Conservation (phyloP, 192 early-diverging fungal species). For the Umbelopsis sp. region DNA sequence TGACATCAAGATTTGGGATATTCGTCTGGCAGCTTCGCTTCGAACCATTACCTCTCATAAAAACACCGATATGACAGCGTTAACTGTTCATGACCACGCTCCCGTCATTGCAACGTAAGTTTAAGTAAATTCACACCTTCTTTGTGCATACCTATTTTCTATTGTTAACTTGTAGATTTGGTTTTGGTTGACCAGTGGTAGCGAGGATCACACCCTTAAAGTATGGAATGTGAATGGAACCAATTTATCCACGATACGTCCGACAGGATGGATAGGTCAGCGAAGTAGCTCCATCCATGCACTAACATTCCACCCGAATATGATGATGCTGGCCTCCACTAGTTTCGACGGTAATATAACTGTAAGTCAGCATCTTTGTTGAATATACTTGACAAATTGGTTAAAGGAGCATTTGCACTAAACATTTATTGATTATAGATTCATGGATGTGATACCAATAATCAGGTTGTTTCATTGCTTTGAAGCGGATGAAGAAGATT, state of each 20-base stretch:
- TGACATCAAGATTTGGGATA: constrained; percentile 65
- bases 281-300: constrained; percentile 51
- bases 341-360: constrained; percentile 47
- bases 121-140: background rate
- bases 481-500: background rate
- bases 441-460: constrained; percentile 23
- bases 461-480: constrained; percentile 7
- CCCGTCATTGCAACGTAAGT: constrained; percentile 61
- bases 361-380: constrained; percentile 18
- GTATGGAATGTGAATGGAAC: constrained; percentile 59
- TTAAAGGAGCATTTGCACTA: no score
- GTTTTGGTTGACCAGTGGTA: constrained; percentile 18
- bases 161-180: no score
- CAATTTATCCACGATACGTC: constrained; percentile 45
- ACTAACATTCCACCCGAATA: constrained; percentile 70
- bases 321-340: constrained; percentile 56
- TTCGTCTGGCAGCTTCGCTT: constrained; percentile 46
- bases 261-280: constrained; percentile 62
- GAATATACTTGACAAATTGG: no score
- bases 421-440: background rate
- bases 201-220: constrained; percentile 51
- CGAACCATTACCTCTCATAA: constrained; percentile 45
- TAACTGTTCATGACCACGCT: constrained; percentile 63
- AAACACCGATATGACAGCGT: constrained; percentile 49
- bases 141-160: no score